phyloP scores from a whole-genome alignment of 225 moss, liverwort and hornwort genomes.

The Physcomitrium patens region DNA sequence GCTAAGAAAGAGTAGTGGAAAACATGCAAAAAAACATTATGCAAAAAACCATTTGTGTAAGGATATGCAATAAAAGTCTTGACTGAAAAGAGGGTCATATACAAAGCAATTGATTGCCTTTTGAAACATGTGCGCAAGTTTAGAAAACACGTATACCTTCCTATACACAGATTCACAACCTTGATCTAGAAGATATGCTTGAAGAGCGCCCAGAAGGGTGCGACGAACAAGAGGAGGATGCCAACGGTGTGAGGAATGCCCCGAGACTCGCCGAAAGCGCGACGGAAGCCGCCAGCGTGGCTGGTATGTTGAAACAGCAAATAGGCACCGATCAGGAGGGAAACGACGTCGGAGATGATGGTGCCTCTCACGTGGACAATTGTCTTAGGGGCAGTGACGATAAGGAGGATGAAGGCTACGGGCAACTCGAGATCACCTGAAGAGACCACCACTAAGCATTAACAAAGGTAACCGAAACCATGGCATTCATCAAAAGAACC shows the following conservation, averaged over 20 bases:
- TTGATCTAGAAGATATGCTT: background rate
- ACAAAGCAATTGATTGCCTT: constrained; percentile 8
- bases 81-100: background rate
- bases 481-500: background rate
- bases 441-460: background rate
- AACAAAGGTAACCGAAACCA: background rate
- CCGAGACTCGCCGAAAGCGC: constrained; percentile 39
- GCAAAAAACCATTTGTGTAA: too few relatives aligned
- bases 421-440: constrained; percentile 60
- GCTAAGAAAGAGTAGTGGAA: too few relatives aligned
- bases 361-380: constrained; percentile 19
- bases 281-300: constrained; percentile 53
- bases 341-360: background rate
- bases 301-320: constrained; percentile 41
- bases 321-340: constrained; percentile 38
- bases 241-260: constrained; percentile 44
- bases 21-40: too few relatives aligned
- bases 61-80: too few relatives aligned
- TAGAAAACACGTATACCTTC: constrained; percentile 21
- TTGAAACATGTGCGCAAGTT: constrained; percentile 28
- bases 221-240: constrained; percentile 54
- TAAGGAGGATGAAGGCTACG: constrained; percentile 56
- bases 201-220: constrained; percentile 31
- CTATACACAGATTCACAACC: constrained; percentile 20
- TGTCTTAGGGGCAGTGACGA: constrained; percentile 38